A percentile compares a stretch with the other conserved stretches of the same genome.
Evolutionary conservation across 2,329 filamentous ascomycete species (phyloP).

Genomic region (Pseudodiploospora longispora): DNA sequence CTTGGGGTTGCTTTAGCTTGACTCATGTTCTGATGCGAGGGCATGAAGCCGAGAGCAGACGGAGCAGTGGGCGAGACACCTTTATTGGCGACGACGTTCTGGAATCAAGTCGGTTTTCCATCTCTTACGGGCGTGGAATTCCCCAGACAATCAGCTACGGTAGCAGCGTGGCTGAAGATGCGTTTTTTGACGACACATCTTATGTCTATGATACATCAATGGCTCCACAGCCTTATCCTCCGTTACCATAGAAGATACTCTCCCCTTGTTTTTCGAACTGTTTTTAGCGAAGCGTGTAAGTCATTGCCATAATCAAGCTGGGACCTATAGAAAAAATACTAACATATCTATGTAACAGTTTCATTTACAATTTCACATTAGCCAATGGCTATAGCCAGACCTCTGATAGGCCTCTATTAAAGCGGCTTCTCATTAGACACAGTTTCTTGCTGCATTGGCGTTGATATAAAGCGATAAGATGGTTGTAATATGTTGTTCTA

Average conservation of each 20-base stretch:
- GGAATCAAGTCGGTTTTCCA: slow-evolving; percentile 18
- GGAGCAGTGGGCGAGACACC: slow-evolving; percentile 32
- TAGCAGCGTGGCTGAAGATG: slow-evolving; percentile 25
- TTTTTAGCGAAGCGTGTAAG: too few species aligned
- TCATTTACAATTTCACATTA: too few species aligned
- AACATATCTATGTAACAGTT: too few species aligned
- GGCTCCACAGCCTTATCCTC: slow-evolving; percentile 2
- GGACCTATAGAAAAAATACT: too few species aligned
- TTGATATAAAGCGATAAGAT: too few species aligned
- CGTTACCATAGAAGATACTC: neutral
- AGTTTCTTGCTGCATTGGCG: too few species aligned
- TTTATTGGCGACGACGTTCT: slow-evolving; percentile 27
- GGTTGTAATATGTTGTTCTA: too few species aligned
- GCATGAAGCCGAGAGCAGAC: slow-evolving; percentile 39
- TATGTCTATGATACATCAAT: slow-evolving; percentile 20
- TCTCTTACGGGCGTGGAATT: slow-evolving; percentile 14
- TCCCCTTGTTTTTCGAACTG: too few species aligned
- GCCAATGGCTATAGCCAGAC: too few species aligned
- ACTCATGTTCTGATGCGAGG: slow-evolving; percentile 43
- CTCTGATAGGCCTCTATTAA: too few species aligned
- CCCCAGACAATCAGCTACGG: slow-evolving; percentile 24
- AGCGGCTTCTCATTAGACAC: too few species aligned
- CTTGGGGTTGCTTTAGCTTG: slow-evolving; percentile 64
- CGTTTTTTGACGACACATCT: slow-evolving; percentile 21
- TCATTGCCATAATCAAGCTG: too few species aligned